These are phyloP conservation scores for Irpex rosettiformis DNA, from an alignment of 1,284 basidiomycete genomes.

Conservation along the genomic window DNA sequence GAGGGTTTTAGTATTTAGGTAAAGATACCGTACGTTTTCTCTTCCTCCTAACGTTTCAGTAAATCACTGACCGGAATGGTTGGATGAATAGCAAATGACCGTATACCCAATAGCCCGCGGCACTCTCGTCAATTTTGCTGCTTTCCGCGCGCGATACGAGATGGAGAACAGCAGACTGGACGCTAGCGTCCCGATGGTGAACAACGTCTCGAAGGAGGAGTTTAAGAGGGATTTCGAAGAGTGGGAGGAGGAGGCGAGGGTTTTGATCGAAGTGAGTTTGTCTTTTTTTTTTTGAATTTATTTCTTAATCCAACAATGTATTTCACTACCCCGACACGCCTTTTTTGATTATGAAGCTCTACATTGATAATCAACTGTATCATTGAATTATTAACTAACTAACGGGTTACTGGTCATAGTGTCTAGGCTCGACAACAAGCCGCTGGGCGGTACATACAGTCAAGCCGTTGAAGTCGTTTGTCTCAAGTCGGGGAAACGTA, in stretches of 20 bases:
- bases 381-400: too few relatives aligned
- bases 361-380: too few relatives aligned
- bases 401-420: slow-evolving; percentile 12
- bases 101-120: slow-evolving; percentile 42
- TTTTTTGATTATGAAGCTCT: too few relatives aligned
- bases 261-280: slow-evolving; percentile 35
- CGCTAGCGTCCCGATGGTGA: slow-evolving; percentile 30
- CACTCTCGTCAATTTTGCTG: slow-evolving; percentile 39
- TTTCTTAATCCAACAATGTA: too few relatives aligned
- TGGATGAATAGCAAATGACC: slow-evolving; percentile 37
- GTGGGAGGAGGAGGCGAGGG: slow-evolving; percentile 41
- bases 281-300: neutral
- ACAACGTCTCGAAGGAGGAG: slow-evolving; percentile 27
- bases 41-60: too few relatives aligned
- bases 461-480: slow-evolving; percentile 36
- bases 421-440: slow-evolving; percentile 22
- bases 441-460: slow-evolving; percentile 50
- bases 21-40: slow-evolving; percentile 35
- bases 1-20: slow-evolving; percentile 36
- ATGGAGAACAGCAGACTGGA: slow-evolving; percentile 33
- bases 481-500: slow-evolving; percentile 31
- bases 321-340: too few relatives aligned
- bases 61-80: neutral
- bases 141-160: slow-evolving; percentile 30
- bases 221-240: slow-evolving; percentile 30